phyloP scores from a whole-genome alignment of 2,329 filamentous ascomycete genomes.

The Ascochyta fabae region DNA sequence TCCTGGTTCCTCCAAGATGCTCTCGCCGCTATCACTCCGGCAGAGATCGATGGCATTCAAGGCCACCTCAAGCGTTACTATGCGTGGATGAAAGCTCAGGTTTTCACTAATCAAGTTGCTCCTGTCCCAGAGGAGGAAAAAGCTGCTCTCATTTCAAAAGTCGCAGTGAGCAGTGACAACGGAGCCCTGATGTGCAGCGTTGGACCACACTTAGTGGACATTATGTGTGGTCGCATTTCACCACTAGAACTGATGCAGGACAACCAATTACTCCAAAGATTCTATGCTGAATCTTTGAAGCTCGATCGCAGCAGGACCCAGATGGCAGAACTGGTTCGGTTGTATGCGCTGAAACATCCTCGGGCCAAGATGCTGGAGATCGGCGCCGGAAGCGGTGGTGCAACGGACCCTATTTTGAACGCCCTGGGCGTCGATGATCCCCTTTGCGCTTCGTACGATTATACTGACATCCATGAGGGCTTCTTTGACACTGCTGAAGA shows the following conservation, averaged over 20 bases:
- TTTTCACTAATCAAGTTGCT: not conserved
- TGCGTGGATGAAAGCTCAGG: conserved; percentile 8
- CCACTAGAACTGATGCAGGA: conserved; percentile 3
- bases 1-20: conserved; percentile 2
- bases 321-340: conserved; percentile 2
- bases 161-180: not conserved
- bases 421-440: conserved; percentile 9
- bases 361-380: conserved; percentile 18
- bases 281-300: conserved; percentile 7
- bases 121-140: not conserved
- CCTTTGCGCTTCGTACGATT: conserved; percentile 19
- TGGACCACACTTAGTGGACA: conserved; percentile 5
- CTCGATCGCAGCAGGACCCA: conserved; percentile 7
- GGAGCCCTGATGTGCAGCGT: conserved; percentile 6
- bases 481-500: conserved; percentile 27
- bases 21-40: not conserved
- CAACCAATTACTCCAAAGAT: not conserved
- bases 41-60: not conserved
- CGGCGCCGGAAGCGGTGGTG: conserved; percentile 26
- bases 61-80: conserved; percentile 9
- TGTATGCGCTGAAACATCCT: conserved; percentile 6
- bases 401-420: conserved; percentile 19
- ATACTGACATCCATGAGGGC: conserved; percentile 26
- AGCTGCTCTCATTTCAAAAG: conserved; percentile 1
- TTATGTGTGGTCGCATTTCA: conserved; percentile 4